Percentiles rank a stretch among this genome's conserved stretches.
These are phyloP conservation scores for Cyberlindnera amylophila DNA, from an alignment of 805 yeast species.

Conservation along the genomic window DNA sequence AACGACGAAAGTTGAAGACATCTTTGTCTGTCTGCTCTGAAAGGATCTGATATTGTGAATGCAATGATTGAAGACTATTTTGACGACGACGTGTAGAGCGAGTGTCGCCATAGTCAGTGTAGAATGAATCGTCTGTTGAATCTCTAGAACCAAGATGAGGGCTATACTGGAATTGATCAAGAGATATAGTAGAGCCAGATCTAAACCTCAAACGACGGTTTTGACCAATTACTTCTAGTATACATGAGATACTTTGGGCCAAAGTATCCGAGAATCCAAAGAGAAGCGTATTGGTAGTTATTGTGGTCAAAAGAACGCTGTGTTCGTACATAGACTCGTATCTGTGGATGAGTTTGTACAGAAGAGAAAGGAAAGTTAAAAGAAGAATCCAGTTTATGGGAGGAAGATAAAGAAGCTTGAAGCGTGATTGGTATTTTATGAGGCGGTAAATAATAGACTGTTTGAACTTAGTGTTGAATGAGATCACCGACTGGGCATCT, in stretches of 20 bases:
- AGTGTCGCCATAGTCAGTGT: conserved; percentile 31
- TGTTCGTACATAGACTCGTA: conserved; percentile 59
- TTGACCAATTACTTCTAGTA: conserved; percentile 14
- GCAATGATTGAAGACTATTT: conserved; percentile 24
- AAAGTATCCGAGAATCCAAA: conserved; percentile 89
- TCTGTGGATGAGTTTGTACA: conserved; percentile 50
- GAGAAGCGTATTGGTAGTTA: conserved; percentile 73
- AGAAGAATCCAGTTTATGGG: conserved; percentile 53
- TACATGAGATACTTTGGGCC: conserved; percentile 55
- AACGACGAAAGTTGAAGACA: conserved; percentile 61
- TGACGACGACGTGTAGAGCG: conserved; percentile 26
- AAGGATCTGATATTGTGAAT: conserved; percentile 30
- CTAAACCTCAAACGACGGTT: background rate
- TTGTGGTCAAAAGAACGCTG: conserved; percentile 71
- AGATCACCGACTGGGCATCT: conserved; percentile 9
- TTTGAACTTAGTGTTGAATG: conserved; percentile 15
- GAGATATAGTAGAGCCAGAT: conserved; percentile 14
- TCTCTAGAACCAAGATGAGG: conserved; percentile 8
- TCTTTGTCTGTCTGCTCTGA: conserved; percentile 26
- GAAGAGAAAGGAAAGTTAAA: conserved; percentile 41
- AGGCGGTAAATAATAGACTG: conserved; percentile 18
- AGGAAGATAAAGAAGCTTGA: conserved; percentile 48
- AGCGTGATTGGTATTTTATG: conserved; percentile 22
- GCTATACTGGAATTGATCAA: conserved; percentile 13
- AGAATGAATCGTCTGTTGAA: conserved; percentile 23